Evolutionary conservation across 1,139 yeast species (phyloP).

Genomic region (Sugiyamaella xylanicola): DNA sequence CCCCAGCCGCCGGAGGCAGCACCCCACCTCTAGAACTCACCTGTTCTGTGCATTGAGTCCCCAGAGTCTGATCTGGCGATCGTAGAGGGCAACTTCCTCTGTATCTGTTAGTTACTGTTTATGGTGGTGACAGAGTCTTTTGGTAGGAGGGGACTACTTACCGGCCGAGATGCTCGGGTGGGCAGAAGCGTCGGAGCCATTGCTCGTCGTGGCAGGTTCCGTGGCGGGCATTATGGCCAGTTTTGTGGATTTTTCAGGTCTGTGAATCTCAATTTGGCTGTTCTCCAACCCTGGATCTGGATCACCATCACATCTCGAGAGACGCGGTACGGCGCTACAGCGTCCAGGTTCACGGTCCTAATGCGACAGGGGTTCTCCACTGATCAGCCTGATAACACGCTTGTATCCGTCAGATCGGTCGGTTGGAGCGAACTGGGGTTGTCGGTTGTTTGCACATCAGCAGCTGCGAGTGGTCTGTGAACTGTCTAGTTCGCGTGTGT

Average conservation of each 20-base stretch:
- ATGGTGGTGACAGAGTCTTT: too few relatives aligned
- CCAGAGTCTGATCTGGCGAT: conserved; percentile 95
- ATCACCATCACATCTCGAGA: too few relatives aligned
- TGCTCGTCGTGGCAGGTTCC: background rate
- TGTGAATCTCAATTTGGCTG: too few relatives aligned
- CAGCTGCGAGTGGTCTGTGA: too few relatives aligned
- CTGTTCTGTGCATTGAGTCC: conserved; percentile 87
- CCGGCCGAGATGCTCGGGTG: conserved; percentile 11
- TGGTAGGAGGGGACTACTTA: background rate
- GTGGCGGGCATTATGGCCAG: background rate
- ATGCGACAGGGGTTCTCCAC: too few relatives aligned
- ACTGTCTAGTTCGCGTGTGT: too few relatives aligned
- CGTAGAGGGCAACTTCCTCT: conserved; percentile 91
- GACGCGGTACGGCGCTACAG: too few relatives aligned
- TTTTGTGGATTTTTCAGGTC: background rate
- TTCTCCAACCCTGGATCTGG: background rate
- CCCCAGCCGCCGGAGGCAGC: background rate
- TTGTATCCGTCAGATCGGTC: too few relatives aligned
- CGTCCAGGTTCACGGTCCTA: too few relatives aligned
- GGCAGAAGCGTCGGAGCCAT: background rate
- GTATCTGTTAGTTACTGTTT: conserved; percentile 3
- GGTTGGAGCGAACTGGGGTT: too few relatives aligned
- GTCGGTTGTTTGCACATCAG: too few relatives aligned
- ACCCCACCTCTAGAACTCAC: conserved; percentile 25
- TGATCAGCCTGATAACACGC: too few relatives aligned